Evolutionary conservation across 805 yeast species (phyloP).

Genomic region (Gaillardinia entomophila): DNA sequence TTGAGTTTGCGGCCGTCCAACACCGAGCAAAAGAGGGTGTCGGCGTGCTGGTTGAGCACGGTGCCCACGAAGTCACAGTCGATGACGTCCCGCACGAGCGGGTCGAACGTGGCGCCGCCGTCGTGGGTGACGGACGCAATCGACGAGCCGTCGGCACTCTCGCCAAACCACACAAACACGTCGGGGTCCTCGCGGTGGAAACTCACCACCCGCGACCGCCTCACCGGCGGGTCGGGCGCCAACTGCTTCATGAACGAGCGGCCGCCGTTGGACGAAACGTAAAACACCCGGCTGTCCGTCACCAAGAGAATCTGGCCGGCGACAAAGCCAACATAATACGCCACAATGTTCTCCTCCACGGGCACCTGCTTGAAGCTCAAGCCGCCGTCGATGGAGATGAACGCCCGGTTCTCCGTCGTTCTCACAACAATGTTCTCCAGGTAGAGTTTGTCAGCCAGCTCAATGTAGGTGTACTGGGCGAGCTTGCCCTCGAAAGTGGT

Average conservation of each 20-base stretch:
- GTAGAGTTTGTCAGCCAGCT: conserved; percentile 24
- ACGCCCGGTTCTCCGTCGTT: conserved; percentile 47
- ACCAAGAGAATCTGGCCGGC: conserved; percentile 52
- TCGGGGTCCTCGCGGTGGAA: conserved; percentile 56
- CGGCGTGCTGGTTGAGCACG: conserved; percentile 32
- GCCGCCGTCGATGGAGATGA: conserved; percentile 71
- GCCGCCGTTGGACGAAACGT: conserved; percentile 67
- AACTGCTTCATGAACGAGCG: conserved; percentile 39
- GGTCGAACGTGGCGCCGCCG: conserved; percentile 59
- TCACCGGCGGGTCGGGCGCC: conserved; percentile 48
- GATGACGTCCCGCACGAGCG: conserved; percentile 46
- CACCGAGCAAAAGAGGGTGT: conserved; percentile 60
- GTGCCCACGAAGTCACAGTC: conserved; percentile 67
- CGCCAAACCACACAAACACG: conserved; percentile 67
- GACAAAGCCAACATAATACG: conserved; percentile 56
- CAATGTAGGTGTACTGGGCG: conserved; percentile 54
- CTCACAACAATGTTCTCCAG: conserved; percentile 50
- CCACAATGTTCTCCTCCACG: conserved; percentile 37
- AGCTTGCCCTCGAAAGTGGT: conserved; percentile 49
- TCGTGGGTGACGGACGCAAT: conserved; percentile 60
- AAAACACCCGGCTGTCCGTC: conserved; percentile 46
- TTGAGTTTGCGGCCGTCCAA: conserved; percentile 30
- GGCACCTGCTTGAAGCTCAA: conserved; percentile 37
- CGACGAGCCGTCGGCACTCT: conserved; percentile 46
- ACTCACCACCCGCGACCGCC: conserved; percentile 37